Percentiles rank a stretch among this genome's conserved stretches.
Evolutionary conservation across 2,329 filamentous ascomycete genomes (phyloP).

Genomic region (Trichoderma hamatum): DNA sequence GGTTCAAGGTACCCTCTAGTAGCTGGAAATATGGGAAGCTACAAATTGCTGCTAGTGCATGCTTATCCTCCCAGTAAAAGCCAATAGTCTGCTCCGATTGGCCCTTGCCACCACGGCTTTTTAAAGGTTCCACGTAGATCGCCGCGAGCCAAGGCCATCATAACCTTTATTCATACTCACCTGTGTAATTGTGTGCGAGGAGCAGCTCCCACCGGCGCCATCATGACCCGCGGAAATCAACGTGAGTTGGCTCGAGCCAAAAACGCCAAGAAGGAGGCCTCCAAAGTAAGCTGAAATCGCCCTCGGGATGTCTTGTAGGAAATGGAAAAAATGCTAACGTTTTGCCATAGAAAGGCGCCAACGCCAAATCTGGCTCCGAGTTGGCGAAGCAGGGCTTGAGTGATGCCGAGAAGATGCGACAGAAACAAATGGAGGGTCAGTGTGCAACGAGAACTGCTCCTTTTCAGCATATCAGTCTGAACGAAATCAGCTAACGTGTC

Average conservation of each 20-base stretch:
- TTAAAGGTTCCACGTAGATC: slow-evolving; percentile 5
- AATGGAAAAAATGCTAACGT: background rate
- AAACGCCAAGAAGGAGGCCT: slow-evolving; percentile 61
- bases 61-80: slow-evolving; percentile 1
- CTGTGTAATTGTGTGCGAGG: background rate
- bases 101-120: background rate
- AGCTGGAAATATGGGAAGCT: background rate
- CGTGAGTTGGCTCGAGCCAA: slow-evolving; percentile 91
- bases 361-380: background rate
- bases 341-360: slow-evolving; percentile 3
- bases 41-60: slow-evolving; percentile 1
- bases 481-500: background rate
- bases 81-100: background rate
- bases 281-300: background rate
- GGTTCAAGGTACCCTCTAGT: background rate
- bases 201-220: background rate
- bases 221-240: slow-evolving; percentile 94
- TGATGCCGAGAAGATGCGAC: slow-evolving; percentile 15
- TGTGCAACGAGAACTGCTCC: background rate
- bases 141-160: slow-evolving; percentile 3
- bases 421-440: slow-evolving; percentile 18
- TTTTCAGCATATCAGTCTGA: background rate
- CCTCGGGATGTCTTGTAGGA: background rate
- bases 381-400: background rate
- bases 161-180: slow-evolving; percentile 1